Evolutionary conservation across 768 basidiomycete genomes (phyloP).

Genomic region (Hericium erinaceus): DNA sequence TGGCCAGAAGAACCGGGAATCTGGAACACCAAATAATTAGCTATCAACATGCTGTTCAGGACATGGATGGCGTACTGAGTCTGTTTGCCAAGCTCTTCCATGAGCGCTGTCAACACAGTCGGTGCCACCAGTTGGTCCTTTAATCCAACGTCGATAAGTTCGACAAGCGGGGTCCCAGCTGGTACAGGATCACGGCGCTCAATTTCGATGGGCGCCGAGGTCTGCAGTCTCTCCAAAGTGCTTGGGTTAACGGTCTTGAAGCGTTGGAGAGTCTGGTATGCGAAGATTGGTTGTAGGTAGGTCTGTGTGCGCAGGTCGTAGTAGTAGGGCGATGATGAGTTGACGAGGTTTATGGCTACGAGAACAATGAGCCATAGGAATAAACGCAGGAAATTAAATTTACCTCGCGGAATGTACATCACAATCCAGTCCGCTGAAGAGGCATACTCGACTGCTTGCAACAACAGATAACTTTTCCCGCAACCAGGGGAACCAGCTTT

Average conservation of each 20-base stretch:
- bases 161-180: conserved; percentile 38
- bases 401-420: conserved; percentile 76
- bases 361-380: neutral
- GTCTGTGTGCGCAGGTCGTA: conserved; percentile 73
- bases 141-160: conserved; percentile 50
- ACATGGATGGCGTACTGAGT: conserved; percentile 37
- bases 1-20: conserved; percentile 69
- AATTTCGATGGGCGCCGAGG: conserved; percentile 32
- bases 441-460: conserved; percentile 71
- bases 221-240: conserved; percentile 32
- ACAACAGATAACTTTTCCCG: conserved; percentile 72
- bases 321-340: conserved; percentile 61
- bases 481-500: conserved; percentile 67
- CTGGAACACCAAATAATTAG: conserved; percentile 27
- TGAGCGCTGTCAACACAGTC: conserved; percentile 43
- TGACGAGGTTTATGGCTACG: conserved; percentile 50
- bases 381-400: conserved; percentile 7
- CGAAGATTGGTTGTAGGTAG: conserved; percentile 62
- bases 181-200: conserved; percentile 38
- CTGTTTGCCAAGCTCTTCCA: conserved; percentile 57
- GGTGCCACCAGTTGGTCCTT: conserved; percentile 46
- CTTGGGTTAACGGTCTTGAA: conserved; percentile 49
- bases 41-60: neutral
- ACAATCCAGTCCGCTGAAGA: conserved; percentile 65
- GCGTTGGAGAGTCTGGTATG: conserved; percentile 55